Evolutionary conservation across 1,284 basidiomycete genomes (phyloP), one percentile per base, ranked within the genome.

Genomic region (Meripilus lineatus): DNA sequence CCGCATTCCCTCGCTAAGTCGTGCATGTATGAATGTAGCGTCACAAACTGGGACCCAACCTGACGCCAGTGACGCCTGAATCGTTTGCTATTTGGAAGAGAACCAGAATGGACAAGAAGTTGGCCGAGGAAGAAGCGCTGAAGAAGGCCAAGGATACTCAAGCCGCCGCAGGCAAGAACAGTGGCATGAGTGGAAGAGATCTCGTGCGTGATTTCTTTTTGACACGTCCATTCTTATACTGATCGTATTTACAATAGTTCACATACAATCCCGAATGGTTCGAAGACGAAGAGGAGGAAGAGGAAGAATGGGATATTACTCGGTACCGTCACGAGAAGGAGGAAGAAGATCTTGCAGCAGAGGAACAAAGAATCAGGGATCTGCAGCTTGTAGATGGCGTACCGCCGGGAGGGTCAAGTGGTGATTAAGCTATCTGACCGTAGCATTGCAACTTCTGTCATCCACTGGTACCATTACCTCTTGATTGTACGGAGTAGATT

Each of bases 191-290:
- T 49, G 95, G 95, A 44, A 79, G 93, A 67, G 96, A 99, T 69
- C 72, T 99, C 65, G 91, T 93, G 55, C 59, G 79, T 70, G 32
- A 30, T 38, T 44, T 17, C 50, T 5, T 32, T n/a, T 43, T 22
- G 20, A 14, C 24, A 21, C n/a, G 15, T 11, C 18, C 15, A 20
- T 22, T 25, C 15, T 18, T 6, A n/a, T n/a, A n/a, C 8, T 39
- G 24, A 30, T 15, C 45, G 26, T 46, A 22, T 24, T 32, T 36
- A 44, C 35, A 32, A 6, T 52, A 89, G 89, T 95, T 95, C 77
- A 84, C 90, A 66, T 94, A 92, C 76, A 94, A 97, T 64, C 90
- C 93, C 14, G 91, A 98, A 58, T 89, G 95, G 83, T 93, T 95
- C 69, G 81, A 79, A 53, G 92, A 94, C 56, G 80, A 84, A 47